Conservation (phyloP, 805 yeast genomes). For the Alloascoidea hylecoeti region DNA sequence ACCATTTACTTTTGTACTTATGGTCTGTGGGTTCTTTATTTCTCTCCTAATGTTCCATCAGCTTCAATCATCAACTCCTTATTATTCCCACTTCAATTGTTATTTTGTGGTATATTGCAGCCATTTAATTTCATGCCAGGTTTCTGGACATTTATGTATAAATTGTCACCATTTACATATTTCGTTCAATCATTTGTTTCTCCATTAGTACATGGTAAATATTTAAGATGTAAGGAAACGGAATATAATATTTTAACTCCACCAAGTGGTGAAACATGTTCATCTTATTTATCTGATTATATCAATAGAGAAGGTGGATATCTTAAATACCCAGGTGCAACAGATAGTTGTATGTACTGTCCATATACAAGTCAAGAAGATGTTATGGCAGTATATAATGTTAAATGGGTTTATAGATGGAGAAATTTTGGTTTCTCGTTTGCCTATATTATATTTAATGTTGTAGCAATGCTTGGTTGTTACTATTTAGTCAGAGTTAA, state of each 20-base stretch:
- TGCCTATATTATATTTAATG: conserved; percentile 44
- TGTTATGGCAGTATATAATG: conserved; percentile 20
- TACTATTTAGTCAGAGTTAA: conserved; percentile 20
- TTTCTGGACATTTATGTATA: conserved; percentile 79
- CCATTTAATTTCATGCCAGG: conserved; percentile 48
- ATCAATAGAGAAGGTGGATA: conserved; percentile 37
- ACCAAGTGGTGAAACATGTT: conserved; percentile 53
- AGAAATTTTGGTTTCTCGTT: conserved; percentile 51
- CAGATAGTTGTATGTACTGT: conserved; percentile 26
- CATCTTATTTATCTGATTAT: conserved; percentile 31
- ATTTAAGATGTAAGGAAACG: conserved; percentile 29
- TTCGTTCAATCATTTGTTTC: conserved; percentile 43
- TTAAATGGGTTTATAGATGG: conserved; percentile 38
- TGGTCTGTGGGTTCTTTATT: conserved; percentile 38
- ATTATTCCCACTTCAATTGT: conserved; percentile 38
- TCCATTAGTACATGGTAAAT: conserved; percentile 31
- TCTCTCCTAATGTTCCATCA: conserved; percentile 51
- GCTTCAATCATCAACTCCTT: conserved; percentile 50
- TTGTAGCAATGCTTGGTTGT: conserved; percentile 29
- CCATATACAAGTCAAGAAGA: conserved; percentile 22
- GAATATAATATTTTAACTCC: conserved; percentile 40
- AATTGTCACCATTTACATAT: conserved; percentile 60
- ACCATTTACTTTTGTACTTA: conserved; percentile 35
- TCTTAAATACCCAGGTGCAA: conserved; percentile 33
- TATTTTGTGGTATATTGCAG: conserved; percentile 61